Base-by-base conservation (phyloP, 768 basidiomycete genomes). In the Russula ochroleuca region DNA sequence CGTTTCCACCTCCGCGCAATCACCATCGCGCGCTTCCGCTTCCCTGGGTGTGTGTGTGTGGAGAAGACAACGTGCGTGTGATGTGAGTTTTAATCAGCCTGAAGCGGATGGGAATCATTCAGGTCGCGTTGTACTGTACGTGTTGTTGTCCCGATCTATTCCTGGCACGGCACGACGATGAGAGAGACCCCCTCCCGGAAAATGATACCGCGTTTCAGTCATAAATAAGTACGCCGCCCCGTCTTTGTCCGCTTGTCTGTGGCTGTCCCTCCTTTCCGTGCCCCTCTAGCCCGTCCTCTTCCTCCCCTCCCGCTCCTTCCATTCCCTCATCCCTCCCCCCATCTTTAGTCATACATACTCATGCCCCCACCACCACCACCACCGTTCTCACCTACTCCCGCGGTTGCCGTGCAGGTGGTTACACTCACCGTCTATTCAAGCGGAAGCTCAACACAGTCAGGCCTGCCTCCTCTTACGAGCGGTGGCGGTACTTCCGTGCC, bases 401-500 rank as follows among this genome's bases (percentile, higher is more conserved):
- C 1, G 14, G 17, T 1, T 31, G 43, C 7, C 13, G 43, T 8
- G 9, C 9, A 65, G 19, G 53, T 64, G 19, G 65, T 67, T 33
- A 67, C 65, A 10, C 19, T 61, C 15, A 65, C 63, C 13, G n/a
- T 64, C 15, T 35, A 23, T 10, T 23, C 52, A 3, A 55, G 52
- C 4, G 25, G 35, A 23, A 28, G 43, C 11, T 35, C 52, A 15
- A 41, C 57, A n/a, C 37, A 54, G 3, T 43, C 64, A 4, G 62
- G 57, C 28, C 15, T 65, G 2, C 58, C 65, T 8, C 0, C 63
- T 57, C 17, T 53, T 55, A 13, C 64, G 53, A 6, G 45, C 23
- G 48, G 48, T 17, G 31, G 51, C 11, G 37, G 45, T 48, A 1
- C 69, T 0, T 23, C 67, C 40, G 65, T 83, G 8, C 83, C 83